Base-by-base conservation (phyloP, 768 basidiomycete species). In the Mrakia frigida region DNA sequence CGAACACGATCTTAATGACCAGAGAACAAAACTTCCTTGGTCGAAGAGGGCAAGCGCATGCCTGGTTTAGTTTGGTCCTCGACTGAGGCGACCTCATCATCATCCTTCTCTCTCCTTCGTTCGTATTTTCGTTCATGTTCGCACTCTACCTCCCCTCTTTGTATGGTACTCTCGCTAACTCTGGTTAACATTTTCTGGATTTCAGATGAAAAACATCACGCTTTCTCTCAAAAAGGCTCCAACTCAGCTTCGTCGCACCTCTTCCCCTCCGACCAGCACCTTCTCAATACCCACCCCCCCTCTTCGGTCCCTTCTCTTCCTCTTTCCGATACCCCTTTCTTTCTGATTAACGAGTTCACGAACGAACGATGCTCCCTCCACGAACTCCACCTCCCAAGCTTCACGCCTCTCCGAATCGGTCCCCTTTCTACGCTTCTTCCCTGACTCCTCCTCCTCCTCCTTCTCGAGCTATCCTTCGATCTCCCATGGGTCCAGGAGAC, bases 1-100 rank as follows among this genome's bases (percentile, higher is more conserved):
- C 21, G 35, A 43, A 68, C n/a, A 68, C 65, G 65, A 68, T 68
- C 37, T 39, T 63, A 6, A 68, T 68, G 65, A 68, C 65, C 65
- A 68, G 37, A 41, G 63, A 6, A 41, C 11, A 11, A 25, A 9
- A 43, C 21, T 68, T 16, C 14, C 35, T 9, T 37, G 35, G 23
- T 23, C 33, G 18, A 33, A 23, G 33, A 65, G 63, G 21, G 46
- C 46, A 39, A 43, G 37, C 43, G 65, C 33, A n/a, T 6, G 65
- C 23, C 63, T 35, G 35, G 63, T 67, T 28, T 50, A 14, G 46
- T 50, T 50, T 21, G 46, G 46, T 50, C 21, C 46, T 50, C 46
- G 46, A 14, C 46, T 50, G 46, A 21, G 46, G 16, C 18, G 46
- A 50, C 16, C 21, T 43, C 43, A 14, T 43, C 43, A 1, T 14